A percentile compares a stretch with the other conserved stretches of the same genome.
These are phyloP conservation scores for Monascus ruber DNA, from an alignment of 2,329 filamentous ascomycete genomes.

Conservation along the genomic window DNA sequence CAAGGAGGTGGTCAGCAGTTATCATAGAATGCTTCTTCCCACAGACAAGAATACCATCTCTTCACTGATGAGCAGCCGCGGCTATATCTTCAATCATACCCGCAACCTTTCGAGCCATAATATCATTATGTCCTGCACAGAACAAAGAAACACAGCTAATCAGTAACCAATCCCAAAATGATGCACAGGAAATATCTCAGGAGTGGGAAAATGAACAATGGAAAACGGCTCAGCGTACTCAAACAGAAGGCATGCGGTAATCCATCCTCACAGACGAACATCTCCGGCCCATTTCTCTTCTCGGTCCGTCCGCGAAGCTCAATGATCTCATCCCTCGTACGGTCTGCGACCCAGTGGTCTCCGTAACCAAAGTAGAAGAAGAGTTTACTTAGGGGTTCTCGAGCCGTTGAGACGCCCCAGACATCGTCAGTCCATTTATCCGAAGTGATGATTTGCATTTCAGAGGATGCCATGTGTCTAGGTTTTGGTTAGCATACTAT, in stretches of 20 bases:
- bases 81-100: constrained; percentile 37
- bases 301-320: constrained; percentile 24
- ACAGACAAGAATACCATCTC: not conserved
- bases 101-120: constrained; percentile 42
- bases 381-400: constrained; percentile 33
- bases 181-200: no score
- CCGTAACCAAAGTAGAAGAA: constrained; percentile 49
- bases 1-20: constrained; percentile 11
- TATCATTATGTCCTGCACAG: constrained; percentile 26
- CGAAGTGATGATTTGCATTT: constrained; percentile 44
- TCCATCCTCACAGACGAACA: constrained; percentile 45
- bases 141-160: constrained; percentile 1
- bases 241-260: constrained; percentile 52
- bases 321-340: constrained; percentile 46
- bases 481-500: not conserved
- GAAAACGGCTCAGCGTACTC: constrained; percentile 23
- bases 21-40: not conserved
- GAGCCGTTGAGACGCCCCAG: constrained; percentile 39
- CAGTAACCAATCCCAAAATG: not conserved
- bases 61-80: not conserved
- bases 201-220: no score
- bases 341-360: constrained; percentile 52
- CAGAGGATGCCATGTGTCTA: constrained; percentile 45
- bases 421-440: constrained; percentile 49
- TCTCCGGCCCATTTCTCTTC: constrained; percentile 32